Conservation (phyloP, 2,329 filamentous ascomycete genomes). For the Nigrospora oryzae region DNA sequence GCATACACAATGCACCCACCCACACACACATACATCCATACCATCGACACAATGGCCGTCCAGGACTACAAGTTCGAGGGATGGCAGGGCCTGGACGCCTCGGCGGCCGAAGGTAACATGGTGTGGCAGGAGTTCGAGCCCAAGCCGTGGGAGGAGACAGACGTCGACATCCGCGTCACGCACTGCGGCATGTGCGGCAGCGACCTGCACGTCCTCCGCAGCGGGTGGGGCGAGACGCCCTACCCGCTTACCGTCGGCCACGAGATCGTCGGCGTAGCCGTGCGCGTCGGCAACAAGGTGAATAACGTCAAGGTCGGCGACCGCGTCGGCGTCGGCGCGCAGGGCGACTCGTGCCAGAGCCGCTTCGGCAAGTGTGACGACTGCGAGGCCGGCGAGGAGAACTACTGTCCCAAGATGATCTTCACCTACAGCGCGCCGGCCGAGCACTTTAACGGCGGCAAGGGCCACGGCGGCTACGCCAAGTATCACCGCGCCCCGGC, state of each 20-base stretch:
- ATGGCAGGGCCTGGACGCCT: constrained; percentile 6
- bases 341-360: constrained; percentile 31
- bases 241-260: constrained; percentile 29
- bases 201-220: constrained; percentile 33
- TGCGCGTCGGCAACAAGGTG: too few species aligned
- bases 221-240: constrained; percentile 12
- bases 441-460: constrained; percentile 34
- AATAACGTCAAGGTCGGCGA: too few species aligned
- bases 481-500: constrained; percentile 9
- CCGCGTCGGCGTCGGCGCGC: too few species aligned
- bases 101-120: constrained; percentile 8
- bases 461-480: constrained; percentile 44
- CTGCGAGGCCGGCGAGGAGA: constrained; percentile 9
- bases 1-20: too few species aligned
- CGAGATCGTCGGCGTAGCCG: too few species aligned
- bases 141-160: too few species aligned
- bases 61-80: constrained; percentile 9
- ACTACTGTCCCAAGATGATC: constrained; percentile 17
- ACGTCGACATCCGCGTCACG: too few species aligned
- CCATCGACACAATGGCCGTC: too few species aligned
- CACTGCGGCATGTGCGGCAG: too few species aligned
- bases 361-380: constrained; percentile 13
- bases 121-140: constrained; percentile 26
- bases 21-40: background rate
- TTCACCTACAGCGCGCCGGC: constrained; percentile 32